Evolutionary conservation across 257 asterid species (phyloP), one percentile per base, ranked within the genome.

Genomic region (Cruciata laevipes): DNA sequence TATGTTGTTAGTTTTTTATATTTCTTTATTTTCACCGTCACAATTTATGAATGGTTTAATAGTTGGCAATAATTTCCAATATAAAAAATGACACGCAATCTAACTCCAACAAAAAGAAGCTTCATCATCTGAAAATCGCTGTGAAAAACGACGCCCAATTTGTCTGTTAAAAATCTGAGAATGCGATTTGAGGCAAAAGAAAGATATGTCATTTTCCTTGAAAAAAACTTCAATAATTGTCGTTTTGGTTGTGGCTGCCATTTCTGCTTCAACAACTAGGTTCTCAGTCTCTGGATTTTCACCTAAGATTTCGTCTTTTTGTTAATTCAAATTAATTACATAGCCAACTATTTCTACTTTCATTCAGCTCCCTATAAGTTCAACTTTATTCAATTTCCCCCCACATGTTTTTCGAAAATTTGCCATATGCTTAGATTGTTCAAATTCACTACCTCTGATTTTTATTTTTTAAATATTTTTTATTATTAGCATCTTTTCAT

Each of bases 191-290:
- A 62, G 38, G 31, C 53, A 6, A 16, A 27, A 51, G 55, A 31
- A 52, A 31, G n/a, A n/a, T 51, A 12, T 17, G 71, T 52, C 44
- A 0, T 61, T 75, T 59, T 55, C 63, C 81, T 69, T 71, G 71
- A 55, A 63, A 72, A 68, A 53, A 47, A 71, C 71, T 70, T 74
- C 81, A 67, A 37, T 16, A 0, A 74, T 74, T 80, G 80, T 80
- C 77, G 3, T 64, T 30, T 61, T 63, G 67, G 72, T 23, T 65
- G 18, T 52, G 25, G 33, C 18, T 53, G 0, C 14, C 35, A 57
- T 6, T 57, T 5, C 38, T 40, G 21, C 71, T 44, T 51, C 76
- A 65, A 56, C 40, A 51, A n/a, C 75, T 24, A 71, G 52, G 66
- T 37, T 10, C 57, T 40, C 18, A 23, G 60, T 24, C 18, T 9